phyloP scores from a whole-genome alignment of 108 stramenopile species.

The Pseudonitzschia multiseries region DNA sequence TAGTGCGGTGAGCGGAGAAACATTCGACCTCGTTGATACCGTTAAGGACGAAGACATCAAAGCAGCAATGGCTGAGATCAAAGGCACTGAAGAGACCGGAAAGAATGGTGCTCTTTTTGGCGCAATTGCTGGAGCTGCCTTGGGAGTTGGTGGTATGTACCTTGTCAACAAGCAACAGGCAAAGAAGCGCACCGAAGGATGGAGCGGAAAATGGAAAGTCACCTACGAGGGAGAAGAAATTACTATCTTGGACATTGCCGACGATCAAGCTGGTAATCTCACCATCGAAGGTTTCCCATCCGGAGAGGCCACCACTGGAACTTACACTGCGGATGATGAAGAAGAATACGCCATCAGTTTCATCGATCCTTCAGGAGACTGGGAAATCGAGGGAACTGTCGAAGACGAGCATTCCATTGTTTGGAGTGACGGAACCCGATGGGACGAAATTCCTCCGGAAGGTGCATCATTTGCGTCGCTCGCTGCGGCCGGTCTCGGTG shows the following conservation, averaged over 20 bases:
- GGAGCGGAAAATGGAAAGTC: conserved; percentile 16
- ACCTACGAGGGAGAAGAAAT: conserved; percentile 21
- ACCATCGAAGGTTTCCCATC: conserved; percentile 15
- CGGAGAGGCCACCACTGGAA: conserved; percentile 13
- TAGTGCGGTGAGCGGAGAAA: conserved; percentile 5
- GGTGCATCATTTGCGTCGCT: neutral
- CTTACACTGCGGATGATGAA: conserved; percentile 1
- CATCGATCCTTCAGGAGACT: conserved; percentile 2
- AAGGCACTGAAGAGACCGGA: neutral
- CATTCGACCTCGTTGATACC: conserved; percentile 17
- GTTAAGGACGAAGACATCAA: conserved; percentile 22
- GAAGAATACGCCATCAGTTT: conserved; percentile 10
- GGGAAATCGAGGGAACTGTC: conserved; percentile 14
- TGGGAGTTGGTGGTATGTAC: conserved; percentile 18
- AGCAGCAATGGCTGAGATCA: conserved; percentile 14
- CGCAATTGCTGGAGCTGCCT: conserved; percentile 16
- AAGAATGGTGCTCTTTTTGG: conserved; percentile 18
- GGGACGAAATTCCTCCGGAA: conserved; percentile 20
- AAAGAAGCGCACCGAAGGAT: conserved; percentile 17
- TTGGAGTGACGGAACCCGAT: conserved; percentile 20
- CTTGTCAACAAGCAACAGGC: conserved; percentile 14
- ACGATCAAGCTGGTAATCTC: conserved; percentile 10
- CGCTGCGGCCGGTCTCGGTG: conserved; percentile 11
- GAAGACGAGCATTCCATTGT: conserved; percentile 19
- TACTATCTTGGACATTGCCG: neutral